Evolutionary conservation across 345 rosid genomes (phyloP), one percentile per base, ranked within the genome.

Genomic region (Gossypium australe): DNA sequence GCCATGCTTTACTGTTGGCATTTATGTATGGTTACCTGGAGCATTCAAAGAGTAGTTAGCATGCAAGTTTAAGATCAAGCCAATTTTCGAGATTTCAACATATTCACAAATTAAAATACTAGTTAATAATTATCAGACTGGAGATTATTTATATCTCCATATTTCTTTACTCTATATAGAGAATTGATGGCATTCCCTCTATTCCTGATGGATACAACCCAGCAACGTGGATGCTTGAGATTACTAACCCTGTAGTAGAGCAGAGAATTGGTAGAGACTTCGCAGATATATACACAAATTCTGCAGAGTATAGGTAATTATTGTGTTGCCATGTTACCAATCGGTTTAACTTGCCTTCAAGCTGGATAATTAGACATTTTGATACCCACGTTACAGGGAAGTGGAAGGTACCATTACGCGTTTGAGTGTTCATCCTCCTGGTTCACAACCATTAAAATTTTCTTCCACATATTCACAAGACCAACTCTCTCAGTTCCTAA

Each of bases 141-240:
- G 18, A 2, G 57, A 65, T 43, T 65, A 44, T 43, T 13, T 43
- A 3, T 0, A 38, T 34, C 45, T 9, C 7, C n/a, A 18, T 65
- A 17, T 59, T 44, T 2, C 11, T 52, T 80, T 52, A 24, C 51
- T 59, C 57, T 29, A 71, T 24, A 61, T 80, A 94, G 98, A 85
- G 86, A 55, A 79, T 92, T 65, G 20, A 56, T 1, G 98, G 91
- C 77, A 78, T 94, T 22, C 78, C 93, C 61, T 85, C 79, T 25
- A 89, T 92, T 69, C 83, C 89, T 8, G 80, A 76, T 55, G 92
- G 91, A 67, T 88, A 90, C 80, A 94, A 92, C 75, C 95, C 97
- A 75, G 98, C 98, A 68, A 94, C 98, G 25, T 94, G 98, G 98
- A 92, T 94, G 98, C 95, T 94, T 73, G 97, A 92, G 82, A 91